Base-by-base conservation (phyloP, 345 rosid species). In the Chamaenerion angustifolium region DNA sequence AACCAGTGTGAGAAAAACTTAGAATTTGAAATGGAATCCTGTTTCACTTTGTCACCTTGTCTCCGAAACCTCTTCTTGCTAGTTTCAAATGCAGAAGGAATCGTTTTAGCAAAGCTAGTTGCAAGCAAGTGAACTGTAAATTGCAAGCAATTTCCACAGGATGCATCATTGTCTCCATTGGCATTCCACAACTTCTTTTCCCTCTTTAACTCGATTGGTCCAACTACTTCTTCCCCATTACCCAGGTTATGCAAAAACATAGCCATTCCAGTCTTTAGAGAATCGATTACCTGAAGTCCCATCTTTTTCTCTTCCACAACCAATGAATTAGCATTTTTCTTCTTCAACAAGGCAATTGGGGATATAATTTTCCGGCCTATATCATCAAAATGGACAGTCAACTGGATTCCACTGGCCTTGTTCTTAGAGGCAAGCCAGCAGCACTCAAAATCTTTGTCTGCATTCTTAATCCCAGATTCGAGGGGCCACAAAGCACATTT, bases 91-190 rank as follows among this genome's bases (percentile, higher is more conserved):
- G 83, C 92, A 60, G 60, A 55, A 13, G 85, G 85, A 49, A 80
- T 64, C 47, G 88, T 77, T 69, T 83, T 82, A 49, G 70, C 75
- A 56, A 87, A 73, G 51, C 81, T 79, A 68, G 75, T 77, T 18
- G 82, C 76, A 77, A 83, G 64, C 74, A 83, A 83, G 53, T 83
- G 72, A 59, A 78, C 72, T 0, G 89, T 82, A 75, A 86, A 86
- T 62, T 77, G 81, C 64, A 80, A 75, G 65, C 95, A 87, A 50
- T 78, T 80, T 0, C 62, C 41, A 56, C 95, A 80, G 64, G 93
- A 75, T 51, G 58, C 82, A 17, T 71, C 16, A 17, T 54, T 81
- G 1, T 68, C 77, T 56, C 63, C 70, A 45, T 69, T 71, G 50
- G 37, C 31, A 52, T 52, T 67, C 64, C 62, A 19, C 40, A 17